A percentile compares a stretch with the other conserved stretches of the same genome.
phyloP scores from a whole-genome alignment of 2,329 filamentous ascomycete species.

The Passalora sequoiae region DNA sequence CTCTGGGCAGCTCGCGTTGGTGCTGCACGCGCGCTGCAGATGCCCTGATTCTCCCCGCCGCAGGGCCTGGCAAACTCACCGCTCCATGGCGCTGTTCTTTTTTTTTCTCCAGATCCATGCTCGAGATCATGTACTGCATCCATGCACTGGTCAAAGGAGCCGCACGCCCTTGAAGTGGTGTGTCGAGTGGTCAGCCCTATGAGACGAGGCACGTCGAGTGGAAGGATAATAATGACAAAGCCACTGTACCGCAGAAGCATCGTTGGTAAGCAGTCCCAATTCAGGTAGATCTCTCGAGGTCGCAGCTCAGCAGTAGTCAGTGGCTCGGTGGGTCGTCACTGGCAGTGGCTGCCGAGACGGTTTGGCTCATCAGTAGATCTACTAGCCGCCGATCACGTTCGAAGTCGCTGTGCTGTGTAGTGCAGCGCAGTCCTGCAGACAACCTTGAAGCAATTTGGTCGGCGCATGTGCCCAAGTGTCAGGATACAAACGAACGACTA shows the following conservation, averaged over 20 bases:
- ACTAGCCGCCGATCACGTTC: slow-evolving; percentile 4
- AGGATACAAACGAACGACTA: no score
- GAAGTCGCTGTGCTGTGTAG: not conserved
- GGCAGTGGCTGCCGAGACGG: not conserved
- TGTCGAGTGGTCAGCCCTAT: slow-evolving; percentile 2
- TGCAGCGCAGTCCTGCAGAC: not conserved
- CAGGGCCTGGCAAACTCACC: slow-evolving; percentile 3
- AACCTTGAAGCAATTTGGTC: no score
- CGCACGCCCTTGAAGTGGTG: not conserved
- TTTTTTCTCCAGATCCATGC: not conserved
- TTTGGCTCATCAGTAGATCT: not conserved
- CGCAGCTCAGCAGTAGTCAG: not conserved
- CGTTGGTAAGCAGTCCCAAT: not conserved
- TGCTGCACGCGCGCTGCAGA: no score
- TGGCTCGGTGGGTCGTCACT: not conserved
- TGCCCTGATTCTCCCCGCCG: slow-evolving; percentile 1
- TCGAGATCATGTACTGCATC: not conserved
- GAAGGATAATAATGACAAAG: not conserved
- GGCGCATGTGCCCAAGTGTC: no score
- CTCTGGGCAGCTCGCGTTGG: no score
- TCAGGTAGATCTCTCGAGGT: not conserved
- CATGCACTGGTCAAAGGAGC: not conserved
- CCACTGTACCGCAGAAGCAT: not conserved
- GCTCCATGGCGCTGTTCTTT: not conserved
- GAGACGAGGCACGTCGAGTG: not conserved